A percentile compares a stretch with the other conserved stretches of the same genome.
Conservation (phyloP, 768 basidiomycete genomes). For the Tulasnella sp. region DNA sequence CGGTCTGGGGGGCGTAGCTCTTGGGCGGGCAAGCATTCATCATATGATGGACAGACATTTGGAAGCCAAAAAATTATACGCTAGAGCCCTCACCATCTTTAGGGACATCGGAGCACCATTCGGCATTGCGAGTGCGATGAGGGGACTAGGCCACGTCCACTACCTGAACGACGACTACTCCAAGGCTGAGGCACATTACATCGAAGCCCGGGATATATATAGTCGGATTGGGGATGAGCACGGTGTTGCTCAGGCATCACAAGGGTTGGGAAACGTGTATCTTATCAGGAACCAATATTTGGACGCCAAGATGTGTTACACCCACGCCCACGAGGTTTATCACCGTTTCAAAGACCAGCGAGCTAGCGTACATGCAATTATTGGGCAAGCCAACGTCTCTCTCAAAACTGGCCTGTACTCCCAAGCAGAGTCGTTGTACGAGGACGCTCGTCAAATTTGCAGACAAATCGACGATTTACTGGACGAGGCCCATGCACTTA, state of each 20-base stretch:
- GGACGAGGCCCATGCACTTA: background rate
- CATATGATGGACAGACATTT: background rate
- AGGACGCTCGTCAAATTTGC: background rate
- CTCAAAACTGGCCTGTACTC: background rate
- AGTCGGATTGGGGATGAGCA: background rate
- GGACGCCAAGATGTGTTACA: background rate
- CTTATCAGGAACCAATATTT: background rate
- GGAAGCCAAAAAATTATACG: background rate
- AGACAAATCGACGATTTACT: background rate
- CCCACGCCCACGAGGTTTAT: background rate
- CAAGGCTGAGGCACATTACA: background rate
- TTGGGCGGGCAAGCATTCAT: background rate
- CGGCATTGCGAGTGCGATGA: background rate
- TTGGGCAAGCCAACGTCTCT: background rate
- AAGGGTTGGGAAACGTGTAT: background rate
- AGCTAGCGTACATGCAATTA: background rate
- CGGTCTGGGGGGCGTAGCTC: background rate
- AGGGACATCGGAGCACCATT: background rate
- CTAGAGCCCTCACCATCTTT: background rate
- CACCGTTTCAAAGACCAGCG: background rate
- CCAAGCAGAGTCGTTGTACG: background rate
- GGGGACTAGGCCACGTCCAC: background rate
- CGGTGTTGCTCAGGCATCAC: background rate
- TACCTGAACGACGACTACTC: background rate
- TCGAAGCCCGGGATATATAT: background rate